Conservation (phyloP, 225 moss, liverwort and hornwort species). For the Antitrichia curtipendula region DNA sequence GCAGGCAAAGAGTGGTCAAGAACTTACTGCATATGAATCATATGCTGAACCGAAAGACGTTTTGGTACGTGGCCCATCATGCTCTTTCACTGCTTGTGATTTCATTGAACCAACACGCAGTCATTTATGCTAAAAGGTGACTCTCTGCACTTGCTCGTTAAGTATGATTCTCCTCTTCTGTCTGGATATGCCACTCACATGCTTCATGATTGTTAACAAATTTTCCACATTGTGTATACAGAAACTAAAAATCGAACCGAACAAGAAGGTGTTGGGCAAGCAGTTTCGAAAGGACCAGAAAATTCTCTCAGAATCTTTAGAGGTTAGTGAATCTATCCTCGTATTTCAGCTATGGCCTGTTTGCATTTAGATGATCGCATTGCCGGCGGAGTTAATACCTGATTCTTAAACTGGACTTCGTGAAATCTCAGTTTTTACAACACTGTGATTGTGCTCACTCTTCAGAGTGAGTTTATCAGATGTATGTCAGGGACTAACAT, state of each 20-base stretch:
- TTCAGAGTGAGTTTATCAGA: neutral
- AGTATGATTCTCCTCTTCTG: neutral
- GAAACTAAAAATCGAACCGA: constrained; percentile 46
- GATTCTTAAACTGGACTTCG: neutral
- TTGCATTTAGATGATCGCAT: neutral
- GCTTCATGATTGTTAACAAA: neutral
- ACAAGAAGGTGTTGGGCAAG: constrained; percentile 68
- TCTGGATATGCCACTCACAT: neutral
- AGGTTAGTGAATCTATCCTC: constrained; percentile 28
- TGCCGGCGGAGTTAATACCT: neutral
- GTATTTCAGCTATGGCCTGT: neutral
- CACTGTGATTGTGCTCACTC: neutral
- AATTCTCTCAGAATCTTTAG: constrained; percentile 60
- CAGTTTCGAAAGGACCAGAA: constrained; percentile 80
- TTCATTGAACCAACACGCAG: neutral
- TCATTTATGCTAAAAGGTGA: neutral
- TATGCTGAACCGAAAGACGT: constrained; percentile 38
- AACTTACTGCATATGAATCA: constrained; percentile 51
- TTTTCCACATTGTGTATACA: constrained; percentile 7
- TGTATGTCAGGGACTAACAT: neutral
- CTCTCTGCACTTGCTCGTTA: neutral
- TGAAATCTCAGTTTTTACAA: neutral
- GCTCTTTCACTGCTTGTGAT: neutral
- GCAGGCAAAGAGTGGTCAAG: constrained; percentile 69
- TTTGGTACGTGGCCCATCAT: constrained; percentile 24